These are phyloP conservation scores for Teratosphaeria zuluensis DNA, from an alignment of 2,329 filamentous ascomycete species.

Conservation along the genomic window DNA sequence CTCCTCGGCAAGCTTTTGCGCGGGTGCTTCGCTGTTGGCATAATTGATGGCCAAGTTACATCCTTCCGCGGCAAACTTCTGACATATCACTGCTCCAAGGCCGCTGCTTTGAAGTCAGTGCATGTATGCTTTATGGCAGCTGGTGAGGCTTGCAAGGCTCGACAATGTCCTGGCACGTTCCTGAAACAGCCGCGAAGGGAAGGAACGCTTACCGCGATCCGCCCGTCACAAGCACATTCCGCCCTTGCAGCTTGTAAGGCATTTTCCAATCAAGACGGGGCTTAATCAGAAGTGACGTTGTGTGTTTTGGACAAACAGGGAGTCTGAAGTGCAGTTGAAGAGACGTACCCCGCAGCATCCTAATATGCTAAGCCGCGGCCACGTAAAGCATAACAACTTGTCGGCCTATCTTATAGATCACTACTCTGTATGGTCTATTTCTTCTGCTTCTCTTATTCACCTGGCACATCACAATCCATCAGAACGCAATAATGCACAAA, in stretches of 20 bases:
- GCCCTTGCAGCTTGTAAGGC: constrained; percentile 52
- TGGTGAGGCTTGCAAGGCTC: neutral
- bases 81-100: constrained; percentile 58
- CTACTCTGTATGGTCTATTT: no score
- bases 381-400: neutral
- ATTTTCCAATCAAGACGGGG: constrained; percentile 29
- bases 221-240: constrained; percentile 56
- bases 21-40: constrained; percentile 50
- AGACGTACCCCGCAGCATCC: neutral
- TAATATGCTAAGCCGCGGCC: neutral
- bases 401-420: neutral
- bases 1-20: constrained; percentile 47
- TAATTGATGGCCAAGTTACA: constrained; percentile 68
- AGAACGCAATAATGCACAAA: neutral
- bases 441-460: neutral
- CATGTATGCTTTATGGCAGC: constrained; percentile 1
- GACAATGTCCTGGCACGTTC: neutral
- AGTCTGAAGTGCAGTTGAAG: neutral
- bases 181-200: neutral
- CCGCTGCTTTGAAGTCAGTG: constrained; percentile 42
- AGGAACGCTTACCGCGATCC: constrained; percentile 45
- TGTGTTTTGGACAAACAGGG: neutral
- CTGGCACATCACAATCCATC: neutral
- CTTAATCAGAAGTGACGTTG: neutral
- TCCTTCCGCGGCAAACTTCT: constrained; percentile 58